These are phyloP conservation scores for Fraxinus angustifolia DNA, from an alignment of 305 asterid genomes.

Conservation along the genomic window DNA sequence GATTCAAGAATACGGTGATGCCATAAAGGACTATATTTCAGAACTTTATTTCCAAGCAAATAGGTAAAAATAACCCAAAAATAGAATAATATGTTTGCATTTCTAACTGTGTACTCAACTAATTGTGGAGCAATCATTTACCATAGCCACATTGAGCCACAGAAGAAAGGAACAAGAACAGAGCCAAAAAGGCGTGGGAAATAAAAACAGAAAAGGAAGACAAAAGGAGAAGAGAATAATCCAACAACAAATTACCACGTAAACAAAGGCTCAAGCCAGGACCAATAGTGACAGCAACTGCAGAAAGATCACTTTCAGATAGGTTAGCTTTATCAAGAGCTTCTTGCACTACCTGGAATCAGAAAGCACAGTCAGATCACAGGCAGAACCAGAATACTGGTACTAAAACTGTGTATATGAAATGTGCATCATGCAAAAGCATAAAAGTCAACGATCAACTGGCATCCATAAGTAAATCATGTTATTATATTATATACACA, in stretches of 20 bases:
- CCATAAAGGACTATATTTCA: slow-evolving; percentile 9
- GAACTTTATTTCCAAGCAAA: not conserved
- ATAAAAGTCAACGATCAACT: not conserved
- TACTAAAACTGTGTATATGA: not conserved
- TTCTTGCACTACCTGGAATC: slow-evolving; percentile 86
- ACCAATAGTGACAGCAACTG: slow-evolving; percentile 98
- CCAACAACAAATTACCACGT: slow-evolving; percentile 53
- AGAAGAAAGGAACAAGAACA: slow-evolving; percentile 13
- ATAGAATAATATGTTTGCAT: not conserved
- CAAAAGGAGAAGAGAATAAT: not conserved
- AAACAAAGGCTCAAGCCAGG: slow-evolving; percentile 98
- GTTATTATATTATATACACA: not conserved
- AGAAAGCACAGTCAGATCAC: slow-evolving; percentile 16
- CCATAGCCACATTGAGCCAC: slow-evolving; percentile 9
- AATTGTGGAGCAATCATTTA: slow-evolving; percentile 8
- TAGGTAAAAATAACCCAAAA: not conserved
- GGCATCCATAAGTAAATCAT: not conserved
- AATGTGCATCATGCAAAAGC: not conserved
- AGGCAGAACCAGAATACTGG: not conserved
- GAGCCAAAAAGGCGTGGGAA: not conserved
- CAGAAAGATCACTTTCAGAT: slow-evolving; percentile 83
- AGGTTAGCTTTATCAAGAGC: slow-evolving; percentile 81
- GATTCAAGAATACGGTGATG: slow-evolving; percentile 21
- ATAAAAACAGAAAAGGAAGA: slow-evolving; percentile 2
- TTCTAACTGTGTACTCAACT: not conserved